These are phyloP conservation scores for Pyrenophora teres DNA, from an alignment of 2,329 filamentous ascomycete species.

Conservation along the genomic window DNA sequence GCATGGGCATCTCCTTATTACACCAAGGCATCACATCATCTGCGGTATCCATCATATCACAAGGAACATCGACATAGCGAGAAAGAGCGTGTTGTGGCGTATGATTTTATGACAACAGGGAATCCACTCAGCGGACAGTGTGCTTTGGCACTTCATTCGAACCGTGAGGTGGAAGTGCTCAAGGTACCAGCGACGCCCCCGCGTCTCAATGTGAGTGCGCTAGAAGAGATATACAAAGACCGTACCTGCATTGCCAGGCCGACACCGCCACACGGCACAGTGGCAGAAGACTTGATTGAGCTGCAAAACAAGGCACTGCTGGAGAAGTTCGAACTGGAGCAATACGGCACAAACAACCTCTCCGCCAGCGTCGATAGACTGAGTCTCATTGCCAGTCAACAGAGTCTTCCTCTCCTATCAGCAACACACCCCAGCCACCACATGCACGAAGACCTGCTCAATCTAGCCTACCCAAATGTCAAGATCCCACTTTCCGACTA, in stretches of 20 bases:
- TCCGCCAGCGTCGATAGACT: slow-evolving; percentile 37
- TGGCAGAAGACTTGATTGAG: slow-evolving; percentile 43
- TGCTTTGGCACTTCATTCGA: slow-evolving; percentile 58
- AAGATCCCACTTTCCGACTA: slow-evolving; percentile 42
- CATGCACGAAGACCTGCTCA: slow-evolving; percentile 46
- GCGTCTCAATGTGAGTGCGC: slow-evolving; percentile 50
- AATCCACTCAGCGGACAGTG: slow-evolving; percentile 54
- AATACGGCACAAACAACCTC: slow-evolving; percentile 29
- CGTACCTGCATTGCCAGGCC: slow-evolving; percentile 39
- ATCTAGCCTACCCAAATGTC: slow-evolving; percentile 42
- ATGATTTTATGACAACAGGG: slow-evolving; percentile 62
- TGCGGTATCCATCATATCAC: slow-evolving; percentile 54
- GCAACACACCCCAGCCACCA: slow-evolving; percentile 38
- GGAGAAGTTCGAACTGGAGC: slow-evolving; percentile 34
- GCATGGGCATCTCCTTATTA: slow-evolving; percentile 52
- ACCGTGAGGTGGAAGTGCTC: slow-evolving; percentile 56
- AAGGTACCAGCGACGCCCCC: slow-evolving; percentile 53
- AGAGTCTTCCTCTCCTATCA: slow-evolving; percentile 35
- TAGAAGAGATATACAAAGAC: slow-evolving; percentile 50
- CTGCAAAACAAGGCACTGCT: slow-evolving; percentile 39
- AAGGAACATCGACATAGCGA: slow-evolving; percentile 51
- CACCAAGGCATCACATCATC: slow-evolving; percentile 49
- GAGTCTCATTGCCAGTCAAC: slow-evolving; percentile 40
- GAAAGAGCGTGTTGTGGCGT: slow-evolving; percentile 59
- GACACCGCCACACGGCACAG: slow-evolving; percentile 32